These are phyloP conservation scores for Begonia fuchsioides DNA, from an alignment of 306 rosid genomes.

Conservation along the genomic window DNA sequence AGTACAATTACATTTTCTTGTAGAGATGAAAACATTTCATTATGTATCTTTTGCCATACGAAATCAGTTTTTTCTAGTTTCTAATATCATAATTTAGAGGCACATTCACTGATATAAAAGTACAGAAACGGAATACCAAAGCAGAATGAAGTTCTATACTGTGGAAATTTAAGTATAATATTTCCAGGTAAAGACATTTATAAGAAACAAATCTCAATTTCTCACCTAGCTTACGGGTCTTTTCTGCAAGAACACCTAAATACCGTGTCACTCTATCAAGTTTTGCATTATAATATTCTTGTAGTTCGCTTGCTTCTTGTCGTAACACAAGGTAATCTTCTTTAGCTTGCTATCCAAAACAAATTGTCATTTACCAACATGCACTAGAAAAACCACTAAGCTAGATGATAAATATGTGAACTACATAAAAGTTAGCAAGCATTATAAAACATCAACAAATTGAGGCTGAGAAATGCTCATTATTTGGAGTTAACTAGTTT, in stretches of 20 bases:
- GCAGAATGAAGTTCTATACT: not conserved
- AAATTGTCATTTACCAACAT: constrained; percentile 7
- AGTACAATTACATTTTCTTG: no score
- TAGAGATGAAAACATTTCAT: not conserved
- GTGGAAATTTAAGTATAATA: no score
- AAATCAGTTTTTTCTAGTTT: not conserved
- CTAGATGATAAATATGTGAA: not conserved
- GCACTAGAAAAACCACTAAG: constrained; percentile 8
- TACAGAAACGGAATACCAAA: not conserved
- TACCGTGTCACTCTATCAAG: constrained; percentile 81
- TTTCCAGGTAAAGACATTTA: no score
- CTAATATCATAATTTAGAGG: not conserved
- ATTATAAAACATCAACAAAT: no score
- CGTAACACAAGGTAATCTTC: constrained; percentile 73
- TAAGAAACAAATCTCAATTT: constrained; percentile 11
- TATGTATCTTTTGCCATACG: not conserved
- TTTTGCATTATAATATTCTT: constrained; percentile 84
- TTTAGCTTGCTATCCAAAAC: constrained; percentile 66
- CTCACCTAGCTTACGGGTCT: constrained; percentile 69
- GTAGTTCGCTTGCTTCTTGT: constrained; percentile 90
- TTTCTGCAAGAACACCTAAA: constrained; percentile 88
- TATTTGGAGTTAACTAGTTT: no score
- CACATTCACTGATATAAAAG: not conserved
- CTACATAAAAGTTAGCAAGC: no score
- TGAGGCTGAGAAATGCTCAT: no score